These are phyloP conservation scores for Dactylonectria estremocensis DNA, from an alignment of 2,329 filamentous ascomycete species.

Conservation along the genomic window DNA sequence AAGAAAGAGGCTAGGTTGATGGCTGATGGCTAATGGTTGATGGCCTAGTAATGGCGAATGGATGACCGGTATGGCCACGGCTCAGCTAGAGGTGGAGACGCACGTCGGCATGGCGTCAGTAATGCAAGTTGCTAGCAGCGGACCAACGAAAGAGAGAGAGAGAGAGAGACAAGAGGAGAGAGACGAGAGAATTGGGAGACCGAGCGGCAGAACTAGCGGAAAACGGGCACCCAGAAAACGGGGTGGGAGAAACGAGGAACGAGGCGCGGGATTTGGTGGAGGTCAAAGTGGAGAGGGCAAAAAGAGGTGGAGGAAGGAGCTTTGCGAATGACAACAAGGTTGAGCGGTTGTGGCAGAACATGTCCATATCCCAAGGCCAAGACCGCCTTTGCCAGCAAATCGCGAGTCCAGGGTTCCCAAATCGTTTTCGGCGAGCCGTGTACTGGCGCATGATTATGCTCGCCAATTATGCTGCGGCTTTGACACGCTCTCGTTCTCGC, in stretches of 20 bases:
- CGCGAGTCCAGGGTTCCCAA: background rate
- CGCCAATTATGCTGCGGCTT: background rate
- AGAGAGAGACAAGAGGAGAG: background rate
- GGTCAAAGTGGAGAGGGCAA: constrained; percentile 7
- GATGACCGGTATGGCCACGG: background rate
- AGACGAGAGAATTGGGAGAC: background rate
- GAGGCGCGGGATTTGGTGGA: constrained; percentile 20
- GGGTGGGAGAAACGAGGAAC: constrained; percentile 12
- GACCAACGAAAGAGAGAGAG: background rate
- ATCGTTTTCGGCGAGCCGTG: background rate
- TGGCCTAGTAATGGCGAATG: too few relatives aligned
- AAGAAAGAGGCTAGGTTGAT: constrained; percentile 5
- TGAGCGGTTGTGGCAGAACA: constrained; percentile 5
- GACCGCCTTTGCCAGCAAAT: constrained; percentile 5
- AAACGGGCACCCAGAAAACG: background rate
- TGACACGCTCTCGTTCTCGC: background rate
- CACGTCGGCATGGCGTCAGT: constrained; percentile 29
- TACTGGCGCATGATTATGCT: too few relatives aligned
- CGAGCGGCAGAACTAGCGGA: background rate
- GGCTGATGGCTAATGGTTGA: constrained; percentile 24
- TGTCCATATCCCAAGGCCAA: too few relatives aligned
- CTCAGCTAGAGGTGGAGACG: constrained; percentile 25
- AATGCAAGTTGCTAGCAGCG: background rate
- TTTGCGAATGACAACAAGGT: constrained; percentile 14
- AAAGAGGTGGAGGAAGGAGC: constrained; percentile 2